Evolutionary conservation across 202 grass and related monocot genomes (phyloP).

Genomic region (Schoenoplectus tabernaemontani): DNA sequence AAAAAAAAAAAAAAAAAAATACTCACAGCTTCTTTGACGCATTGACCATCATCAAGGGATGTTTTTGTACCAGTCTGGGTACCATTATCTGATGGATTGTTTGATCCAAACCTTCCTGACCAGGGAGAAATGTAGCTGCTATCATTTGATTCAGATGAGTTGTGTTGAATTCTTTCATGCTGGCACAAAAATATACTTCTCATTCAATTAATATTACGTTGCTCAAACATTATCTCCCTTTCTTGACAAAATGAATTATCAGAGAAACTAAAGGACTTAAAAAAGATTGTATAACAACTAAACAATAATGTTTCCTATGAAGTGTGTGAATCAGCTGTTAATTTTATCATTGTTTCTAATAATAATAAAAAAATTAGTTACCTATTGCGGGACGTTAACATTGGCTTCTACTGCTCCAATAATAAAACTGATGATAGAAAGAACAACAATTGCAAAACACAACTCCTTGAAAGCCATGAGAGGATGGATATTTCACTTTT

Average conservation of each 20-base stretch:
- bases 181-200: background rate
- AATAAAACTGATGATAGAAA: background rate
- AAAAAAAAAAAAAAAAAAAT: no score
- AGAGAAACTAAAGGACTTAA: background rate
- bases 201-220: background rate
- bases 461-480: slow-evolving; percentile 1
- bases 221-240: background rate
- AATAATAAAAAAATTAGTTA: background rate
- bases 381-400: background rate
- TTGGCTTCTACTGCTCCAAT: background rate
- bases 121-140: background rate
- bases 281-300: no score
- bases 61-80: background rate
- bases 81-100: background rate
- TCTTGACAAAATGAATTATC: background rate
- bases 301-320: no score
- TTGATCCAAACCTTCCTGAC: background rate
- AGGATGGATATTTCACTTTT: background rate
- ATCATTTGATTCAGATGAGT: background rate
- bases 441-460: background rate
- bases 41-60: background rate
- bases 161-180: background rate
- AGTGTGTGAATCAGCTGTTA: background rate
- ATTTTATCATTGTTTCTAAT: background rate
- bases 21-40: background rate